These are phyloP conservation scores for Monosporascus sp. DNA, from an alignment of 2,329 filamentous ascomycete genomes.

Conservation along the genomic window DNA sequence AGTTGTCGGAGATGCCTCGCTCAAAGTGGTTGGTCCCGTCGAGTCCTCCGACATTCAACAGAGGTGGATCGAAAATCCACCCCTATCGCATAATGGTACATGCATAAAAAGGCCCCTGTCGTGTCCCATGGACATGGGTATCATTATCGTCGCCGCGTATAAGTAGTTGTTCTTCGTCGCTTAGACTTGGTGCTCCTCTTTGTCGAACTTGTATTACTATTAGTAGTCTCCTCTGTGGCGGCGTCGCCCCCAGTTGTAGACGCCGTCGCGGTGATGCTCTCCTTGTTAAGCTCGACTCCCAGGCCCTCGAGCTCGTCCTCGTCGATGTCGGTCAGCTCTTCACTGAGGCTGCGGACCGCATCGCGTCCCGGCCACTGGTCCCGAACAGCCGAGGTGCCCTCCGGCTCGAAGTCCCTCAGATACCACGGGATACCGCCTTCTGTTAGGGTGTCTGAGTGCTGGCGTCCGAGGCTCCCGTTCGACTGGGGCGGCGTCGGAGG, in stretches of 20 bases:
- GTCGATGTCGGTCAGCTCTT: conserved; percentile 86
- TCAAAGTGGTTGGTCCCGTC: background rate
- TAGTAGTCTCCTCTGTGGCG: background rate
- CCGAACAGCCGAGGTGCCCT: conserved; percentile 73
- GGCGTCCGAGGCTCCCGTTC: conserved; percentile 49
- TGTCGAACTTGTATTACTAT: background rate
- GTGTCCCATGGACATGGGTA: background rate
- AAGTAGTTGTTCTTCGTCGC: background rate
- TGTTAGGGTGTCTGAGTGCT: conserved; percentile 47
- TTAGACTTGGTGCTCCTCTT: background rate
- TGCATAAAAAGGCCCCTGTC: background rate
- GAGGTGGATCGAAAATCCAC: background rate
- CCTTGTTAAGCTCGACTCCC: conserved; percentile 47
- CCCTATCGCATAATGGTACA: background rate
- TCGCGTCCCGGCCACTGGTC: conserved; percentile 71
- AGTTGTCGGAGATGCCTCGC: background rate
- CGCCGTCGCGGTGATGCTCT: conserved; percentile 37
- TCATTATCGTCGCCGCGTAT: background rate
- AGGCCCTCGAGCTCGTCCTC: conserved; percentile 81
- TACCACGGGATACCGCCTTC: conserved; percentile 87
- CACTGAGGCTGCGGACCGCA: conserved; percentile 63
- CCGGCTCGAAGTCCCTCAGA: conserved; percentile 70
- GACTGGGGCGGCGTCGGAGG: conserved; percentile 66
- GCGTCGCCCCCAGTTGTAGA: conserved; percentile 9
- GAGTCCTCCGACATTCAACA: background rate